Conservation (phyloP, 768 basidiomycete species). For the Leucogyrophana mollusca region DNA sequence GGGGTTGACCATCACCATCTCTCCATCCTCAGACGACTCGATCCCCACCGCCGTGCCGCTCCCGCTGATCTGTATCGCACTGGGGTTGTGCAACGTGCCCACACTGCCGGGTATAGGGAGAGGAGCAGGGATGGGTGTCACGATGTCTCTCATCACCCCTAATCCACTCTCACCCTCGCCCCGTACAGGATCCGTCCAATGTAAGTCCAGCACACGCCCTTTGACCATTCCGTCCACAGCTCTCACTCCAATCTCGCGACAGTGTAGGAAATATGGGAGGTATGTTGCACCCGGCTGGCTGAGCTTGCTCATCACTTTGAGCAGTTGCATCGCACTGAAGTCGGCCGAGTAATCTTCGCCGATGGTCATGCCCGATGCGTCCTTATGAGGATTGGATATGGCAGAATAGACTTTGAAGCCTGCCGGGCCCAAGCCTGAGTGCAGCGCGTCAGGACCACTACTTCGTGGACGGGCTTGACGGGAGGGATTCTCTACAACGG, state of each 20-base stretch:
- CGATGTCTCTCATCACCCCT: slow-evolving; percentile 21
- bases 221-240: slow-evolving; percentile 86
- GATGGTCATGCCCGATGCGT: slow-evolving; percentile 14
- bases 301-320: slow-evolving; percentile 80
- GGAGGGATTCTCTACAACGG: slow-evolving; percentile 26
- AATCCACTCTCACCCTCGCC: slow-evolving; percentile 40
- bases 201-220: slow-evolving; percentile 68
- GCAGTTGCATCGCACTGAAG: slow-evolving; percentile 76
- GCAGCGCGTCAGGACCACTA: slow-evolving; percentile 48
- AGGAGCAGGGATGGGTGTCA: slow-evolving; percentile 25
- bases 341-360: slow-evolving; percentile 56
- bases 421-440: slow-evolving; percentile 57
- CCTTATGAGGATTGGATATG: slow-evolving; percentile 21
- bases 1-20: slow-evolving; percentile 44
- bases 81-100: neutral
- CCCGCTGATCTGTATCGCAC: slow-evolving; percentile 18
- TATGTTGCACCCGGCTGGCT: slow-evolving; percentile 61
- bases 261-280: slow-evolving; percentile 78
- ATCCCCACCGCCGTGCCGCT: slow-evolving; percentile 43
- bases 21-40: slow-evolving; percentile 42
- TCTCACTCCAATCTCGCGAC: slow-evolving; percentile 78
- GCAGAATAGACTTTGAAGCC: slow-evolving; percentile 63
- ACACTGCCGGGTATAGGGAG: slow-evolving; percentile 6
- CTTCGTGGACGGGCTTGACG: slow-evolving; percentile 24
- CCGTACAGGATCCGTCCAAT: slow-evolving; percentile 74